Evolutionary conservation across 2,329 filamentous ascomycete genomes (phyloP), one percentile per base, ranked within the genome.

Genomic region (Parascedosporium putredinis): DNA sequence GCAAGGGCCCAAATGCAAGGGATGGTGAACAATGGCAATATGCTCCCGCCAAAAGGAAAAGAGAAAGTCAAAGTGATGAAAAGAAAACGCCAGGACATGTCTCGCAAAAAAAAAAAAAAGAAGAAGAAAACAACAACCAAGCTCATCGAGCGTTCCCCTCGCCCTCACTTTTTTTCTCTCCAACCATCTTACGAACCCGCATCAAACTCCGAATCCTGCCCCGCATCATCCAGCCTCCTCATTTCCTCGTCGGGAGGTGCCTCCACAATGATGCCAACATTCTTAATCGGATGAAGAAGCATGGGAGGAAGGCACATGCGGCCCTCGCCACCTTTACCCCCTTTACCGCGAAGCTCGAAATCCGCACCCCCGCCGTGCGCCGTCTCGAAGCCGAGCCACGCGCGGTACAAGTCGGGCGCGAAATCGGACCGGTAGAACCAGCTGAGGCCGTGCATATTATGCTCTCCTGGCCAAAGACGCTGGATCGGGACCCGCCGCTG

Each of bases 391-490:
- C 89, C 90, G 31, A 95, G 68, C 91, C 91, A 97, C 53, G 88
- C 75, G 46, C 81, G 76, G 72, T 93, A 96, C 60, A 97, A 60
- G 55, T 88, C 88, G 2, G 82, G 78, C 5, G 86, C 82, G 61
- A 95, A 95, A 1, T 82, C 81, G 0, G 86, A 84, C 56, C 89
- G 87, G 66, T 95, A 96, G 66, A 93, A 96, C 89, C 89, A 97
- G 18, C 83, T 88, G 59, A 88, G 81, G 1, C 90, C 89, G 49
- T 76, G 74, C 61, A 96, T 84, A 64, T 96, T 95, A 65, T 93
- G 88, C 67, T 96, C 90, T 88, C 76, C 57, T 93, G 86, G 33
- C 86, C 87, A 60, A 87, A 91, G 16, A 91, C 75, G 10, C 81
- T 83, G 2, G 82, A 84, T 20, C 81, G 72, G 4, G 83, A 72